Conservation (phyloP, 1,284 basidiomycete genomes). For the Ustilago crameri region DNA sequence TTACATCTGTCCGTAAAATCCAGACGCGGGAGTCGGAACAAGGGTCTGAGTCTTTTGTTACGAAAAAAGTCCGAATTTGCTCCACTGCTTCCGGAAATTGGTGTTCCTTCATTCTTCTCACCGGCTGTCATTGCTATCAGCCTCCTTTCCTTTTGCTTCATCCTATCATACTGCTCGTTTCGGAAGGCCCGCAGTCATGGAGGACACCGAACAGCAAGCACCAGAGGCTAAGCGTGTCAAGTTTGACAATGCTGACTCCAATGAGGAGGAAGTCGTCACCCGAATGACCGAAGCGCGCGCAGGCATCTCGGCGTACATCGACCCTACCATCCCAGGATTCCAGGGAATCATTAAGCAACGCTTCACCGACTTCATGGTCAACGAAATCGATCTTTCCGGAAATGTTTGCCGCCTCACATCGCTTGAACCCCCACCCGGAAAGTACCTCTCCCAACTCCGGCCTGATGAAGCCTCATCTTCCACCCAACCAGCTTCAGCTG, state of each 20-base stretch:
- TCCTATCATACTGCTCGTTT: neutral
- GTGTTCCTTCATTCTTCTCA: no score
- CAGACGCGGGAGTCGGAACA: no score
- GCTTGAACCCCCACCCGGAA: slow-evolving; percentile 46
- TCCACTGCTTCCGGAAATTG: neutral
- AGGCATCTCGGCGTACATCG: slow-evolving; percentile 56
- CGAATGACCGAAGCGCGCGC: slow-evolving; percentile 45
- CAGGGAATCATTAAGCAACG: slow-evolving; percentile 65
- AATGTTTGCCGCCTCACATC: slow-evolving; percentile 48
- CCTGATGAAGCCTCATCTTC: neutral
- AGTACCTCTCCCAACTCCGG: slow-evolving; percentile 21
- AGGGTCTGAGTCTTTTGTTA: no score
- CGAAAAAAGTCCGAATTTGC: neutral
- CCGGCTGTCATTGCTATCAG: neutral
- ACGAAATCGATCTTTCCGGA: slow-evolving; percentile 47
- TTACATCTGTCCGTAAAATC: no score
- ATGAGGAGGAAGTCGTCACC: slow-evolving; percentile 7
- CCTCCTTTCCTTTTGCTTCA: neutral
- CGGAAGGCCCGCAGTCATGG: neutral
- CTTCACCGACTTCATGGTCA: slow-evolving; percentile 63
- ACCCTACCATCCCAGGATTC: slow-evolving; percentile 48
- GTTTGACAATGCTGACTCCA: slow-evolving; percentile 2
- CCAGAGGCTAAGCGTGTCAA: slow-evolving; percentile 25
- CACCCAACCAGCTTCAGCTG: neutral
- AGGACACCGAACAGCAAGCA: neutral